Evolutionary conservation across 495 filamentous ascomycete genomes (phyloP).

Genomic region (Lasiosphaeria miniovina): DNA sequence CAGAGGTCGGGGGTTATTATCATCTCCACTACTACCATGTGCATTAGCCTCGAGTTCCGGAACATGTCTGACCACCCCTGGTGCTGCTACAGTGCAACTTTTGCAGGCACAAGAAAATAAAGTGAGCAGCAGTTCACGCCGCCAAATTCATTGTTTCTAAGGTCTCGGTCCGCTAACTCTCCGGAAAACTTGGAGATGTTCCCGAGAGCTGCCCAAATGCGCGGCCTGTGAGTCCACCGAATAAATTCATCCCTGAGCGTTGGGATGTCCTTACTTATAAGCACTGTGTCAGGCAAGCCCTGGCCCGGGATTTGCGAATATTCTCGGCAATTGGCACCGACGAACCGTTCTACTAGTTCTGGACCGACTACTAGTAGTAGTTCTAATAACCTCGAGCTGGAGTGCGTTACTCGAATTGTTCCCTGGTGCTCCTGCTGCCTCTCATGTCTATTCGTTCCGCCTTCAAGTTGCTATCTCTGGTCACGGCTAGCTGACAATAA

Average conservation of each 20-base stretch:
- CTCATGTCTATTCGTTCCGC: too few species aligned
- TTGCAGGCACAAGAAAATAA: conserved; percentile 26
- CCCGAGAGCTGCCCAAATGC: conserved; percentile 26
- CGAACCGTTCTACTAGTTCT: not conserved
- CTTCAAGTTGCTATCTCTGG: too few species aligned
- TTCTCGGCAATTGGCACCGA: conserved; percentile 7
- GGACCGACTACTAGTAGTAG: too few species aligned
- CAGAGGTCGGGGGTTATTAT: too few species aligned
- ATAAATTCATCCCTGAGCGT: too few species aligned
- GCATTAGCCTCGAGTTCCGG: too few species aligned
- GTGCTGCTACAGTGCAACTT: conserved; percentile 16
- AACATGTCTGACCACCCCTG: not conserved
- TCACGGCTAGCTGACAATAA: not conserved
- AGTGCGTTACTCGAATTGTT: too few species aligned
- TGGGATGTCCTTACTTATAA: too few species aligned
- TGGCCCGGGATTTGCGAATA: conserved; percentile 25
- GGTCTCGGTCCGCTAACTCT: not conserved
- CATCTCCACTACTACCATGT: too few species aligned
- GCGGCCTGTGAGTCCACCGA: conserved; percentile 7
- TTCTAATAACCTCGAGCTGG: too few species aligned
- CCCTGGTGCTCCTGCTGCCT: too few species aligned
- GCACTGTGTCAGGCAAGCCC: conserved; percentile 4
- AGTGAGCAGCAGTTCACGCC: conserved; percentile 6
- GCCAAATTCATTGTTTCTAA: not conserved
- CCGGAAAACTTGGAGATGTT: conserved; percentile 13